Conservation (phyloP, 805 yeast species). For the Saturnispora gosingensis region DNA sequence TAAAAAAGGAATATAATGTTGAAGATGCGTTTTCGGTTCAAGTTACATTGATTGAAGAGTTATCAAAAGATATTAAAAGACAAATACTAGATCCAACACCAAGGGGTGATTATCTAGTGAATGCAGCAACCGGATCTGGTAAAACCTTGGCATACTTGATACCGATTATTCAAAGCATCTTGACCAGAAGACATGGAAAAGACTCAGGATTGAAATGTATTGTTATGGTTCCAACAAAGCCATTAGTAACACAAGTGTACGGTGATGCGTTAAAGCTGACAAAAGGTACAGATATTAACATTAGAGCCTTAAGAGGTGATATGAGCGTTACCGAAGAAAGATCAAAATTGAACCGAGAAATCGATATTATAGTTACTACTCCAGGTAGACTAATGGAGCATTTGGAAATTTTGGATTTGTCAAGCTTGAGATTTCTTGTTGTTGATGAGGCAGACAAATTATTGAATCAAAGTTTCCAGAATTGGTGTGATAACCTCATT, state of each 20-base stretch:
- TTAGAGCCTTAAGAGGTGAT: slow-evolving; percentile 48
- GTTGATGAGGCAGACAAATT: slow-evolving; percentile 79
- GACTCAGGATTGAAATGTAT: slow-evolving; percentile 63
- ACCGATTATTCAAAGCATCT: slow-evolving; percentile 67
- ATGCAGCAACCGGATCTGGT: slow-evolving; percentile 95
- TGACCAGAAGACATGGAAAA: slow-evolving; percentile 1
- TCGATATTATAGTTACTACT: slow-evolving; percentile 63
- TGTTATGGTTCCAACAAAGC: slow-evolving; percentile 82
- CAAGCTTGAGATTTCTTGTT: slow-evolving; percentile 50
- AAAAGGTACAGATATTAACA: slow-evolving; percentile 58
- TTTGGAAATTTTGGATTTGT: slow-evolving; percentile 35
- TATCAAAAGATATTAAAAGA: slow-evolving; percentile 34
- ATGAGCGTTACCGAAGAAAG: slow-evolving; percentile 54
- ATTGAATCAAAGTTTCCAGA: slow-evolving; percentile 83
- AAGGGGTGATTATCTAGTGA: slow-evolving; percentile 72
- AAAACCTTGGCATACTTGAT: slow-evolving; percentile 83
- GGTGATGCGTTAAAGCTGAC: slow-evolving; percentile 49
- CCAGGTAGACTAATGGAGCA: slow-evolving; percentile 85
- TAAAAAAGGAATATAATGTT: slow-evolving; percentile 35
- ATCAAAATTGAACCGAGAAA: slow-evolving; percentile 31
- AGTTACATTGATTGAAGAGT: slow-evolving; percentile 49
- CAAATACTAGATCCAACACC: slow-evolving; percentile 40
- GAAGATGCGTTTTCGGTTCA: slow-evolving; percentile 70
- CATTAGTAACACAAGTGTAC: slow-evolving; percentile 75
- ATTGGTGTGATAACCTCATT: slow-evolving; percentile 68